A percentile compares a stretch with the other conserved stretches of the same genome.
These are phyloP conservation scores for Cryptococcus hybrid DNA, from an alignment of 1,284 basidiomycete species.

Conservation along the genomic window DNA sequence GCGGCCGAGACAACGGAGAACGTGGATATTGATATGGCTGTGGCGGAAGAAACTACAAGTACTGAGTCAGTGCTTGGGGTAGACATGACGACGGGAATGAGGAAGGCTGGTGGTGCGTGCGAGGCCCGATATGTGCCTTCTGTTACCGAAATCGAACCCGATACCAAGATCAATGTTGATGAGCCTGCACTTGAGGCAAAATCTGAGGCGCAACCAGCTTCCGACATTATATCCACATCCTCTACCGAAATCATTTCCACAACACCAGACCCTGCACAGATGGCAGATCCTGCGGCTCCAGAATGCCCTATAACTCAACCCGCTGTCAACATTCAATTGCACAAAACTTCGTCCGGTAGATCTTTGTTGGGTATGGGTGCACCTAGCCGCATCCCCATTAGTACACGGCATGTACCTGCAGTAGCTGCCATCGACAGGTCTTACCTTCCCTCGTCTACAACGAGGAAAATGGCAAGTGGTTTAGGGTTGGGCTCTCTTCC, in stretches of 20 bases:
- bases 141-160: background rate
- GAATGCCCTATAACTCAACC: background rate
- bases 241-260: background rate
- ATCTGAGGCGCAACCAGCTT: background rate
- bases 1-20: background rate
- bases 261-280: background rate
- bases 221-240: background rate
- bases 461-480: background rate
- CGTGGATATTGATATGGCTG: background rate
- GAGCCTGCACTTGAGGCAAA: background rate
- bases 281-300: background rate
- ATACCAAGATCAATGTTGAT: background rate
- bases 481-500: conserved; percentile 7
- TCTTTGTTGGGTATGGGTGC: conserved; percentile 7
- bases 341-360: background rate
- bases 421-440: conserved; percentile 3
- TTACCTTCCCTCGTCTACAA: background rate
- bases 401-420: background rate
- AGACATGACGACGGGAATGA: too few species aligned
- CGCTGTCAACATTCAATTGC: background rate
- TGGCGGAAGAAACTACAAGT: background rate
- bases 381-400: conserved; percentile 12
- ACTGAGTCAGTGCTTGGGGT: too few species aligned
- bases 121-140: background rate
- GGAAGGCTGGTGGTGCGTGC: background rate